Percentiles rank a stretch among this genome's conserved stretches.
Conservation (phyloP, 768 basidiomycete species). For the Coprinopsis strossmayeri region DNA sequence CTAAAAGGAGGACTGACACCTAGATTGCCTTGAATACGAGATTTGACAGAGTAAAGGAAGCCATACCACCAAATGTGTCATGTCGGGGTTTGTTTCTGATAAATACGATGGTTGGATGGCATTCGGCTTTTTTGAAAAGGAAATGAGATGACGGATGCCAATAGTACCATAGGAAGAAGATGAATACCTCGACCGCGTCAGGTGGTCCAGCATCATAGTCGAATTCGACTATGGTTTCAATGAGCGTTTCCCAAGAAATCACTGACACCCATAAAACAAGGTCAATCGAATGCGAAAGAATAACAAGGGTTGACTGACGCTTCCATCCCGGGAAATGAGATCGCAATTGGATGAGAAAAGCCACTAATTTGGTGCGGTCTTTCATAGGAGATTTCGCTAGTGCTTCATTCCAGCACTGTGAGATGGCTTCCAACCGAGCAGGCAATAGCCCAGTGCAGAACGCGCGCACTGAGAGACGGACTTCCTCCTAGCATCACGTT, state of each 20-base stretch:
- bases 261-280: slow-evolving; percentile 37
- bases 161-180: slow-evolving; percentile 11
- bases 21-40: slow-evolving; percentile 19
- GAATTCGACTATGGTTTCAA: slow-evolving; percentile 52
- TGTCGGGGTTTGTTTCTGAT: slow-evolving; percentile 35
- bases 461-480: slow-evolving; percentile 51
- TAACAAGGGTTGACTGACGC: slow-evolving; percentile 30
- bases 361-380: slow-evolving; percentile 51
- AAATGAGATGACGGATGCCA: background rate
- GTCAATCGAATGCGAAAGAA: background rate
- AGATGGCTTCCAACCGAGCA: slow-evolving; percentile 58
- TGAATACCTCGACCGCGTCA: slow-evolving; percentile 32
- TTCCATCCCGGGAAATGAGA: slow-evolving; percentile 64
- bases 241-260: slow-evolving; percentile 56
- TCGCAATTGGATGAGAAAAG: slow-evolving; percentile 63
- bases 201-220: slow-evolving; percentile 34
- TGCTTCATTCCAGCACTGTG: slow-evolving; percentile 62
- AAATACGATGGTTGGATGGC: slow-evolving; percentile 6
- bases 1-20: slow-evolving; percentile 51
- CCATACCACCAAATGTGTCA: slow-evolving; percentile 27
- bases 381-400: slow-evolving; percentile 46
- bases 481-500: slow-evolving; percentile 69
- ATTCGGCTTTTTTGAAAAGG: background rate
- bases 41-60: background rate
- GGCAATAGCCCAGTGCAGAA: slow-evolving; percentile 57